Evolutionary conservation across 306 rosid genomes (phyloP).

Genomic region (Ammopiptanthus mongolicus): DNA sequence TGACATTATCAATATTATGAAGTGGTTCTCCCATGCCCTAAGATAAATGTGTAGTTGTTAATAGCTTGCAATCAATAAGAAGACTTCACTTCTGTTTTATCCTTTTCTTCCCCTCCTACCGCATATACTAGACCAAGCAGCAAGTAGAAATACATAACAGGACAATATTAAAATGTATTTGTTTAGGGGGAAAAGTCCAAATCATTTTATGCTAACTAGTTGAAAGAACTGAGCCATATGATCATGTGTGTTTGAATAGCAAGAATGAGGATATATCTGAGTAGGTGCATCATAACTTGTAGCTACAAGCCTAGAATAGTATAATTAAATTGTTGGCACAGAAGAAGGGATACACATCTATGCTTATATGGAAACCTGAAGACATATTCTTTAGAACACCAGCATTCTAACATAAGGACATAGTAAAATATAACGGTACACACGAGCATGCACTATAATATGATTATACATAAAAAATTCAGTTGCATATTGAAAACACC

Average conservation of each 20-base stretch:
- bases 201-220: neutral
- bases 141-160: neutral
- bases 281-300: neutral
- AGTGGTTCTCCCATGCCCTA: conserved; percentile 99
- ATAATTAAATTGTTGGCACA: neutral
- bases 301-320: conserved; percentile 5
- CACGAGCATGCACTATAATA: neutral
- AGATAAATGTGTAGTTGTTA: conserved; percentile 9
- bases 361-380: neutral
- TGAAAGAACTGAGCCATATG: neutral
- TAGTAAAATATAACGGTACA: neutral
- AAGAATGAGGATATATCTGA: neutral
- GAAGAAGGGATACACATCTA: no score
- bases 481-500: neutral
- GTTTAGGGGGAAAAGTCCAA: neutral
- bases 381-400: neutral
- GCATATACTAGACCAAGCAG: neutral
- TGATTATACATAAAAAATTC: neutral
- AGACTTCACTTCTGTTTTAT: neutral
- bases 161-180: neutral
- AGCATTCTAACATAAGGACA: neutral
- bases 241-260: neutral
- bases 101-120: neutral
- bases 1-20: conserved; percentile 90
- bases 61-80: conserved; percentile 17